A percentile compares a stretch with the other conserved stretches of the same genome.
These are phyloP conservation scores for Pseudogymnoascus sp. DNA, from an alignment of 2,329 filamentous ascomycete species.

Conservation along the genomic window DNA sequence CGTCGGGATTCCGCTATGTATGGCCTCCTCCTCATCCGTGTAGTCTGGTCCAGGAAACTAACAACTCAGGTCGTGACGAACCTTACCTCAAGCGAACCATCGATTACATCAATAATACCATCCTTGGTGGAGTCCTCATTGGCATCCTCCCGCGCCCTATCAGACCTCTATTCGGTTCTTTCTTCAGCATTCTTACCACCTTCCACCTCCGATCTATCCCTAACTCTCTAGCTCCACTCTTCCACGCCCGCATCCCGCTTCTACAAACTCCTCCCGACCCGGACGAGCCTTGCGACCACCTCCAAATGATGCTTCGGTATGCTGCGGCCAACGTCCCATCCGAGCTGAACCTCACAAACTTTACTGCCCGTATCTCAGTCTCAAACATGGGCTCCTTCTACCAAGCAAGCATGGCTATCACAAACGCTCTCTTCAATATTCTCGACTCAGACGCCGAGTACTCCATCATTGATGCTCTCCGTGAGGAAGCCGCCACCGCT, in stretches of 20 bases:
- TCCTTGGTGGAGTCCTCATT: conserved; percentile 28
- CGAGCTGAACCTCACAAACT: conserved; percentile 23
- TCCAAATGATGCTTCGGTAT: conserved; percentile 36
- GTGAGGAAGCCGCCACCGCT: conserved; percentile 30
- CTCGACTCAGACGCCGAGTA: conserved; percentile 30
- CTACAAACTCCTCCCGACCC: conserved; percentile 20
- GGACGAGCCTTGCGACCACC: conserved; percentile 29
- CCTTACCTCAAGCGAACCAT: conserved; percentile 27
- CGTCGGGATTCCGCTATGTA: conserved; percentile 26
- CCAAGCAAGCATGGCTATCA: conserved; percentile 33
- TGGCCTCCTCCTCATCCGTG: conserved; percentile 8
- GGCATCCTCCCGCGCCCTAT: conserved; percentile 27
- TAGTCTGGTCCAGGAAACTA: conserved; percentile 2
- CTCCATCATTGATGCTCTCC: conserved; percentile 30
- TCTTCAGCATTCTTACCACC: conserved; percentile 20
- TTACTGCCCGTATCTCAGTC: conserved; percentile 19
- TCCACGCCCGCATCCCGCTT: conserved; percentile 18
- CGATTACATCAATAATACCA: conserved; percentile 26
- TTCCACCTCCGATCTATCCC: conserved; percentile 20
- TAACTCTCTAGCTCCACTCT: conserved; percentile 16
- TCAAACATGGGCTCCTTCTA: conserved; percentile 25
- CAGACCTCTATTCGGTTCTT: conserved; percentile 26
- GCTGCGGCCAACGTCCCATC: conserved; percentile 31
- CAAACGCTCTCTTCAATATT: conserved; percentile 33
- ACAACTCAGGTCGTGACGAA: conserved; percentile 21